A percentile compares a stretch with the other conserved stretches of the same genome.
Conservation (phyloP, 306 rosid genomes). For the Vigna unguiculata region DNA sequence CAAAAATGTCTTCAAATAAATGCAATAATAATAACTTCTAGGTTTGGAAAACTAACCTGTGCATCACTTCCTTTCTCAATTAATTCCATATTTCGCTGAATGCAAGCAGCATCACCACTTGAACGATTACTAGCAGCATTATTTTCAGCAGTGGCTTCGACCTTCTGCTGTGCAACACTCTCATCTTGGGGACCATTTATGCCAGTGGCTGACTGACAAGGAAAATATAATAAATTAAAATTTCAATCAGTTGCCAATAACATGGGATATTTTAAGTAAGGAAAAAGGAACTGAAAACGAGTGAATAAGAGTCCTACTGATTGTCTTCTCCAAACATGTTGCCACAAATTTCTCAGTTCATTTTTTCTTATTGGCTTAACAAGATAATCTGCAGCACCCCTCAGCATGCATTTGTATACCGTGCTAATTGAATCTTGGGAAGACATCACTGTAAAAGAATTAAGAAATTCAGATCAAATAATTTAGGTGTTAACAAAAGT, state of each 20-base stretch:
- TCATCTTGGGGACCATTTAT: constrained; percentile 62
- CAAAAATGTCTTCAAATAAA: constrained; percentile 30
- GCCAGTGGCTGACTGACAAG: constrained; percentile 60
- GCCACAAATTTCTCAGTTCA: constrained; percentile 94
- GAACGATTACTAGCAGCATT: constrained; percentile 77
- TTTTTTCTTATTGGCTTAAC: constrained; percentile 92
- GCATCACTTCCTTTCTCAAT: constrained; percentile 89
- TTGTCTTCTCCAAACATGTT: constrained; percentile 99
- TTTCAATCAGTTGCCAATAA: constrained; percentile 21
- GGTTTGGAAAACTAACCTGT: constrained; percentile 69
- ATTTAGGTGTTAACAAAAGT: not conserved
- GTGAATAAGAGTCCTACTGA: constrained; percentile 56
- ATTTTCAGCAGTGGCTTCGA: constrained; percentile 83
- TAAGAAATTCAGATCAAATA: constrained; percentile 27
- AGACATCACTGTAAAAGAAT: constrained; percentile 84
- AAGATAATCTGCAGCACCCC: constrained; percentile 97
- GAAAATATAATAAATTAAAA: constrained; percentile 35
- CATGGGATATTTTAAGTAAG: not conserved
- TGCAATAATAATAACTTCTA: not conserved
- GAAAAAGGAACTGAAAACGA: not conserved
- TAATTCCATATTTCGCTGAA: constrained; percentile 64
- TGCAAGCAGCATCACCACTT: constrained; percentile 62
- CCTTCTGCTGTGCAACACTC: constrained; percentile 64
- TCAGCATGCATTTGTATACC: constrained; percentile 88
- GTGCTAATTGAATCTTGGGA: constrained; percentile 82